Base-by-base conservation (phyloP, 2,329 filamentous ascomycete species). In the Diplocarpon rosae region DNA sequence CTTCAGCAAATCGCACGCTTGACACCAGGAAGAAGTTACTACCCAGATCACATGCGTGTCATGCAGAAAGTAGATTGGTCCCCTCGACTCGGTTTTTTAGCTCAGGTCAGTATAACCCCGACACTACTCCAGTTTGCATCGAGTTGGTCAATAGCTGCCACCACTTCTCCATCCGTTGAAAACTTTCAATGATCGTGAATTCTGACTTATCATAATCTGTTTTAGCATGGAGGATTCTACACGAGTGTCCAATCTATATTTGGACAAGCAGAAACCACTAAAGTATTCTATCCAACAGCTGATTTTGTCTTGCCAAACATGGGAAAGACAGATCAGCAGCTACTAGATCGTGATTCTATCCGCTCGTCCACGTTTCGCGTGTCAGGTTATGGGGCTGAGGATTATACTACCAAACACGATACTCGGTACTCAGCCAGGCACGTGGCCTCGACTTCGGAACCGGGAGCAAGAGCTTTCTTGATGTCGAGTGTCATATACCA, bases 1-100 rank as follows among this genome's bases (percentile, higher is more conserved):
- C 55, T 76, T 0, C 2, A 24, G 0, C n/a, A 52, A 0, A 65
- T 76, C 17, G 62, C 66, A 0, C 6, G 39, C 0, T 53, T 43
- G 12, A 32, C 45, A 17, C 45, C 72, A 0, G 12, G 5, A 1
- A 57, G 71, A 35, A n/a, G 17, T 0, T 75, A 64, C 43, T 76
- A 75, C 67, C 71, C 0, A 0, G 5, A 0, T 6, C 24, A 67
- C 8, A 13, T 61, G 7, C 49, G 52, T 7, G 58, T 62, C 0
- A 76, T 76, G 71, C 68, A 78, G 46, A 62, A 37, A 0, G 61
- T 73, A 15, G 16, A 7, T 13, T 47, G 48, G 46, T 17, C 14
- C 20, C 11, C 15, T 3, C 15, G 11, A 5, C 37, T 49, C 13
- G 32, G 40, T 1, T 42, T 42, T 33, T 15, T 49, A 15, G 29